A percentile compares a stretch with the other conserved stretches of the same genome.
Conservation (phyloP, 129 eudicot genomes). For the Lactuca sativa region DNA sequence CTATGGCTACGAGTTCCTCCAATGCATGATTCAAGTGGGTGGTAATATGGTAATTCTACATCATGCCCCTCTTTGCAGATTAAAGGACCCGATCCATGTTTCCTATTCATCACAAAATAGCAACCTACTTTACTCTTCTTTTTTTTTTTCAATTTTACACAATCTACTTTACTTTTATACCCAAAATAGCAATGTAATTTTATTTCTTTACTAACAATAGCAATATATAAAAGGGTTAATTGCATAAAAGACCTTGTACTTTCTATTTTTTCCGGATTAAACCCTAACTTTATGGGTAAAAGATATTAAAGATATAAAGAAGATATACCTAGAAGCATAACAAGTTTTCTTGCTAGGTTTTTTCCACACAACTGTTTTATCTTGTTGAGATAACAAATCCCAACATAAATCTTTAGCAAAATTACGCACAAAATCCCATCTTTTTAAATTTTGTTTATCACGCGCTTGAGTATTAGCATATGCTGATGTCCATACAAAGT, state of each 20-base stretch:
- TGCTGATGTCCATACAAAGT: slow-evolving; percentile 95
- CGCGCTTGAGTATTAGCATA: slow-evolving; percentile 73
- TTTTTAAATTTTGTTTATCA: slow-evolving; percentile 66
- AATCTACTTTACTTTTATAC: no score
- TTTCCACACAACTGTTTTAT: slow-evolving; percentile 88
- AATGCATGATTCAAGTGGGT: slow-evolving; percentile 80
- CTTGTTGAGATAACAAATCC: slow-evolving; percentile 89
- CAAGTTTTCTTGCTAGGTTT: slow-evolving; percentile 75
- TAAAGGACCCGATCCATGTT: slow-evolving; percentile 59
- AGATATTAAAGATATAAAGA: neutral
- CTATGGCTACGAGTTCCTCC: slow-evolving; percentile 91
- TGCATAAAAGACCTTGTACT: no score
- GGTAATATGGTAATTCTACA: slow-evolving; percentile 85
- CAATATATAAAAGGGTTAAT: no score
- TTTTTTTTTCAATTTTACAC: no score
- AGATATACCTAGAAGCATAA: slow-evolving; percentile 67
- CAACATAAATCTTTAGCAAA: slow-evolving; percentile 71
- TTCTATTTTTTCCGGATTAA: no score
- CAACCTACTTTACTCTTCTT: no score
- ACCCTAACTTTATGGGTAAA: no score
- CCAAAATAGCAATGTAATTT: no score
- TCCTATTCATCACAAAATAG: slow-evolving; percentile 44
- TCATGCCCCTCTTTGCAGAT: slow-evolving; percentile 79
- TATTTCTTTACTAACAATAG: no score
- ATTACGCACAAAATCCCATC: slow-evolving; percentile 65